A percentile compares a stretch with the other conserved stretches of the same genome.
phyloP scores from a whole-genome alignment of 2,329 filamentous ascomycete species.

The Diaporthe caulivora region DNA sequence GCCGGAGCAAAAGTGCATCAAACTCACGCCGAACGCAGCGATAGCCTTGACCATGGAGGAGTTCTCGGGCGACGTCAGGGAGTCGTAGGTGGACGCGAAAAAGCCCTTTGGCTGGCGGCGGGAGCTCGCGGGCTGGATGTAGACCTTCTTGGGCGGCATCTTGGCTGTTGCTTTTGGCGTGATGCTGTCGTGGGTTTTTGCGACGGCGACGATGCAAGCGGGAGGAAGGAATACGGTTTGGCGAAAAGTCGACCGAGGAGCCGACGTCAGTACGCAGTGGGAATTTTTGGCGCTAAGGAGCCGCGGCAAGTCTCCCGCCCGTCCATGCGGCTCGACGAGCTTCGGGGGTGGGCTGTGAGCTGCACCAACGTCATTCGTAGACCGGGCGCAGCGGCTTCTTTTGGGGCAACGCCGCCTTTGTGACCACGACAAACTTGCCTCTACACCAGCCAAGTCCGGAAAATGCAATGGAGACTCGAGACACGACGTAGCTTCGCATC shows the following conservation, averaged over 20 bases:
- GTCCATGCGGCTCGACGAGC: background rate
- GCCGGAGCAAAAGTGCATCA: background rate
- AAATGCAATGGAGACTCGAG: constrained; percentile 33
- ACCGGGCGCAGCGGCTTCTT: no score
- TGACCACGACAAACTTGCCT: background rate
- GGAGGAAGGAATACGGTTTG: background rate
- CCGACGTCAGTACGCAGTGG: constrained; percentile 36
- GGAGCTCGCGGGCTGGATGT: constrained; percentile 60
- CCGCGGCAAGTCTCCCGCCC: constrained; percentile 24
- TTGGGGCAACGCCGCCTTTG: background rate
- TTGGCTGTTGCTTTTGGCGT: constrained; percentile 43
- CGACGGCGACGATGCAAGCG: constrained; percentile 9
- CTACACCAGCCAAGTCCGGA: background rate
- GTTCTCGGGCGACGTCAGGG: constrained; percentile 73
- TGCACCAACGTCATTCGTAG: constrained; percentile 23
- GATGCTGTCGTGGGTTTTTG: constrained; percentile 38
- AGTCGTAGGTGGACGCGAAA: constrained; percentile 66
- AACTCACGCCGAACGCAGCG: constrained; percentile 69
- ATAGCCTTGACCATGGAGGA: constrained; percentile 73
- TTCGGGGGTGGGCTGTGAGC: background rate
- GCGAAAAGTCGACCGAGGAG: constrained; percentile 30
- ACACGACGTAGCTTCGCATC: background rate
- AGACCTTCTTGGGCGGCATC: constrained; percentile 75
- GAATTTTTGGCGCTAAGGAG: constrained; percentile 25
- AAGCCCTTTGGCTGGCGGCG: constrained; percentile 62